Evolutionary conservation across 768 basidiomycete genomes (phyloP), one percentile per base, ranked within the genome.

Genomic region (Fibroporia radiculosa): DNA sequence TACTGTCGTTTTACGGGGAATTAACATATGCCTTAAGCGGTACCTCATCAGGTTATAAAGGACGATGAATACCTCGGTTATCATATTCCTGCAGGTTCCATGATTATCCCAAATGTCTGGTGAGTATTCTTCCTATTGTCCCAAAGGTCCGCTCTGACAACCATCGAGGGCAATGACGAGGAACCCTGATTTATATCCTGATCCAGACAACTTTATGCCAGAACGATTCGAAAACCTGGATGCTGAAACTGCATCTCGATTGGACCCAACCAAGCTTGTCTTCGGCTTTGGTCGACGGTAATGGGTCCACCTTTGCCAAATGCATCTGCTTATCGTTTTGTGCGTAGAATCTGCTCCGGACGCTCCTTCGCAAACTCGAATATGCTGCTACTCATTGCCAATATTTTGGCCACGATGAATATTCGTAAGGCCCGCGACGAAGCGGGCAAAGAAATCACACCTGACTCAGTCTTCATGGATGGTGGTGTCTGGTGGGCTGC

Each of bases 201-300:
- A 36, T 7, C 35, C 35, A 19, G 35, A 36, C 8, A 36, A 8
- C 35, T 36, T 36, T 18, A 10, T 10, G 8, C 35, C 35, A 7
- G 35, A 36, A 36, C 8, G 35, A 18, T 36, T 36, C 18, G 10
- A 8, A 8, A 19, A 18, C 11, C 35, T 36, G 8, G 35, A 36
- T 19, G 35, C 8, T 19, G 35, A 19, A 8, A 19, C 19, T 10
- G 35, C 10, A n/a, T n/a, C n/a, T n/a, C n/a, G n/a, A n/a, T n/a
- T 11, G 35, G 16, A 77, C 56, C 74, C 76, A 28, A 61, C 66
- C 27, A 66, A 69, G 24, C 54, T 74, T 28, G 64, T 74, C 16
- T 80, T 78, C 52, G 78, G 77, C 8, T 80, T 80, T 58, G 78
- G 78, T 26, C 66, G 77, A 44, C 62, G 55, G 55, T 55, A 22